A percentile compares a stretch with the other conserved stretches of the same genome.
Evolutionary conservation across 139 green algal genomes (phyloP).

Genomic region (Raphidocelis subcapitata): DNA sequence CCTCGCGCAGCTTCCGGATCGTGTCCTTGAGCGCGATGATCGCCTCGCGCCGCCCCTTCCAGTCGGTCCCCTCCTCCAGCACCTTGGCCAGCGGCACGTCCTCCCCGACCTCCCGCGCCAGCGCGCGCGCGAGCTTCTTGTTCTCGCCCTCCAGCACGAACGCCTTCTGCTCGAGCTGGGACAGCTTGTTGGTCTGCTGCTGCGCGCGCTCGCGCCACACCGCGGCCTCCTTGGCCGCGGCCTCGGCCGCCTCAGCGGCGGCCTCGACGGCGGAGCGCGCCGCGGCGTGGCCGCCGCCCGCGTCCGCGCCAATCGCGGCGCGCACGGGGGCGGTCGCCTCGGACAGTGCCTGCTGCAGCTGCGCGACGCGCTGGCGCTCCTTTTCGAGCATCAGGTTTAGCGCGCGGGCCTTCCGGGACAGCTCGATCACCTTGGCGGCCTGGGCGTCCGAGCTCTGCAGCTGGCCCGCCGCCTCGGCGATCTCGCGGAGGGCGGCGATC

Average conservation of each 20-base stretch:
- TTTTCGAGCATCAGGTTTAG: constrained; percentile 48
- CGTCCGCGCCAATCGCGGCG: no score
- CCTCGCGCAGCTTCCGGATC: constrained; percentile 42
- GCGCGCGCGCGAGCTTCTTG: constrained; percentile 53
- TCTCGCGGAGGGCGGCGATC: constrained; percentile 30
- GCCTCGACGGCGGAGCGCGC: constrained; percentile 41
- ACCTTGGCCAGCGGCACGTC: constrained; percentile 58
- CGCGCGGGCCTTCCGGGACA: constrained; percentile 54
- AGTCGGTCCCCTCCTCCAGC: constrained; percentile 47
- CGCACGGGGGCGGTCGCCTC: no score
- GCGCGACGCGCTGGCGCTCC: constrained; percentile 30
- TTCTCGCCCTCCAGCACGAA: constrained; percentile 51
- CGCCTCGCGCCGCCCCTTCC: constrained; percentile 62
- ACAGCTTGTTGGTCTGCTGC: constrained; percentile 55
- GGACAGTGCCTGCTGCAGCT: constrained; percentile 37
- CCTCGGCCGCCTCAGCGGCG: constrained; percentile 36
- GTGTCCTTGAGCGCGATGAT: constrained; percentile 59
- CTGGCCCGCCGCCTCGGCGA: constrained; percentile 34
- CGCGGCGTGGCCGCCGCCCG: neutral
- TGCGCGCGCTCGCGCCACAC: constrained; percentile 36
- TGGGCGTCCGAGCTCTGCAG: constrained; percentile 49
- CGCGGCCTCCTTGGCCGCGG: constrained; percentile 30
- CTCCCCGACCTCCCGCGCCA: constrained; percentile 63
- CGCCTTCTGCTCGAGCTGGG: constrained; percentile 51
- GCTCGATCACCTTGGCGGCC: constrained; percentile 54